phyloP scores from a whole-genome alignment of 345 rosid genomes.

The Cardamine occulta region DNA sequence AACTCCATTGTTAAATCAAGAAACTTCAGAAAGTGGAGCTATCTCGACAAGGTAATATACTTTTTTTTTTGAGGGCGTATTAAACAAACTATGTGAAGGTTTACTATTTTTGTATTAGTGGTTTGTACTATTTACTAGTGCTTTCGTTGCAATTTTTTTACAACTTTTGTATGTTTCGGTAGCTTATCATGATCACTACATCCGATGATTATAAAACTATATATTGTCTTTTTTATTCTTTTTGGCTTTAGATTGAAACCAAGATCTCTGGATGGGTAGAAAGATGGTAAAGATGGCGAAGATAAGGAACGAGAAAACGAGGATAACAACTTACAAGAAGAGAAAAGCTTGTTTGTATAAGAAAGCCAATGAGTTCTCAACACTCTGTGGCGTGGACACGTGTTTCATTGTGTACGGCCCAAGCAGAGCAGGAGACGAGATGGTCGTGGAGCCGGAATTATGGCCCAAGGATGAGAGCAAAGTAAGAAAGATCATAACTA shows the following conservation, averaged over 20 bases:
- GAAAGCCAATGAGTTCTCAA: slow-evolving; percentile 48
- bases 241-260: neutral
- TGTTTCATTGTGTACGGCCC: slow-evolving; percentile 51
- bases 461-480: slow-evolving; percentile 41
- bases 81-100: neutral
- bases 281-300: slow-evolving; percentile 44
- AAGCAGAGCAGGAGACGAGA: slow-evolving; percentile 32
- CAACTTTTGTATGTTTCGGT: neutral
- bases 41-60: slow-evolving; percentile 29
- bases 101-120: neutral
- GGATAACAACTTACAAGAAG: slow-evolving; percentile 46
- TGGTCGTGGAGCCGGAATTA: slow-evolving; percentile 30
- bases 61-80: neutral
- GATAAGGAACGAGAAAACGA: slow-evolving; percentile 46
- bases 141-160: neutral
- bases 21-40: slow-evolving; percentile 42
- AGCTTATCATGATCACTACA: neutral
- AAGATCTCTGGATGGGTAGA: slow-evolving; percentile 38
- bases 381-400: slow-evolving; percentile 48
- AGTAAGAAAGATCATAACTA: slow-evolving; percentile 39
- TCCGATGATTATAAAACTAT: neutral
- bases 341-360: slow-evolving; percentile 46
- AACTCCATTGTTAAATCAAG: slow-evolving; percentile 41
- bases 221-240: neutral
- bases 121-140: neutral